These are phyloP conservation scores for Wallemia hederae DNA, from an alignment of 1,284 basidiomycete genomes.

Conservation along the genomic window DNA sequence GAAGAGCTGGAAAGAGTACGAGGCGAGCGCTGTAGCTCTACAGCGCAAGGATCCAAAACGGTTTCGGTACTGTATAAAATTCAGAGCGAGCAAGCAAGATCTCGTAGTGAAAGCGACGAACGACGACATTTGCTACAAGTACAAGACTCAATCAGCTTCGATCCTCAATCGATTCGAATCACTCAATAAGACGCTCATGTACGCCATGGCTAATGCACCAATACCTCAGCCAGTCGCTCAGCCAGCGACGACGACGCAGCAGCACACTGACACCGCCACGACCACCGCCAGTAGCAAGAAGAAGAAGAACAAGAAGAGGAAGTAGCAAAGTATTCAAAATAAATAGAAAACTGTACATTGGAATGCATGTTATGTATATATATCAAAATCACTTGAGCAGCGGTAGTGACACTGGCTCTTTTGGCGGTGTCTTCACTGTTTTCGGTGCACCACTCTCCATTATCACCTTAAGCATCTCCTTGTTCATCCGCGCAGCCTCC, in stretches of 20 bases:
- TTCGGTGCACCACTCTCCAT: slow-evolving; percentile 4
- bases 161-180: neutral
- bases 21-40: neutral
- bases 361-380: neutral
- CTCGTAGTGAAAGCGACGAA: neutral
- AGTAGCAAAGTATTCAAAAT: neutral
- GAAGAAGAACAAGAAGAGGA: slow-evolving; percentile 1
- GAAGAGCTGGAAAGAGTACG: neutral
- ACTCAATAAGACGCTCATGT: neutral
- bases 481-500: slow-evolving; percentile 42
- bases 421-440: neutral
- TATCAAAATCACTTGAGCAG: neutral
- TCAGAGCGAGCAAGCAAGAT: neutral
- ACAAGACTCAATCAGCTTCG: neutral
- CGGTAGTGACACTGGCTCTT: neutral
- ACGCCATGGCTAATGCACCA: neutral
- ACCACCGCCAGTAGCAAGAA: slow-evolving; percentile 3
- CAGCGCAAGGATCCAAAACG: neutral
- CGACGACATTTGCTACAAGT: neutral
- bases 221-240: neutral
- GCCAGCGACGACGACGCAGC: no score
- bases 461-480: slow-evolving; percentile 8
- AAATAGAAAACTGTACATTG: neutral
- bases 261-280: neutral
- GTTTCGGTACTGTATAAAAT: neutral